Percentiles rank a stretch among this genome's conserved stretches.
Evolutionary conservation across 805 yeast species (phyloP).

Genomic region (Suhomyces emberorum): DNA sequence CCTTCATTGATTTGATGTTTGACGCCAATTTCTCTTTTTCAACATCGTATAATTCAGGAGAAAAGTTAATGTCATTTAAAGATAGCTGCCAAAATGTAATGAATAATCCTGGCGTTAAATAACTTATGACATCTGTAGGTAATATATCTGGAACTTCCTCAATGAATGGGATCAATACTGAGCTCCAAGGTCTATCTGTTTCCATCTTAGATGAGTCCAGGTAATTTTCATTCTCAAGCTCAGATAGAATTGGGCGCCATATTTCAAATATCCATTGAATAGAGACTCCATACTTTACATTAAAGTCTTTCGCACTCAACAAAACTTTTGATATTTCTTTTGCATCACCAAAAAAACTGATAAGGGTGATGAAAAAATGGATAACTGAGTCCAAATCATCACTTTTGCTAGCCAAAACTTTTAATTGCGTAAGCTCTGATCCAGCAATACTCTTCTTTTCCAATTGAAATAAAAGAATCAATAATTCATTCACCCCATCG

Average conservation of each 20-base stretch:
- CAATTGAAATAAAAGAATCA: constrained; percentile 56
- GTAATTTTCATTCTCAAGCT: constrained; percentile 13
- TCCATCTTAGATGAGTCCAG: background rate
- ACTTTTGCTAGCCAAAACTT: constrained; percentile 64
- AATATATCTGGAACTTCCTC: constrained; percentile 5
- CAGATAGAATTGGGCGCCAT: constrained; percentile 57
- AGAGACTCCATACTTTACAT: constrained; percentile 43
- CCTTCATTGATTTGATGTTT: constrained; percentile 32
- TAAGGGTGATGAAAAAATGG: constrained; percentile 58
- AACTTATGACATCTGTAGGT: constrained; percentile 17
- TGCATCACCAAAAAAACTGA: constrained; percentile 48
- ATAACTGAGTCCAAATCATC: constrained; percentile 72
- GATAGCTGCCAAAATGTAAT: constrained; percentile 70
- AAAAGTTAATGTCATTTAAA: constrained; percentile 65
- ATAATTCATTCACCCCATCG: constrained; percentile 57
- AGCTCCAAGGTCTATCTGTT: constrained; percentile 1
- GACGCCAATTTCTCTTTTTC: constrained; percentile 42
- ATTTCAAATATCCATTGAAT: constrained; percentile 70
- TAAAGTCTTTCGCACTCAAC: constrained; percentile 40
- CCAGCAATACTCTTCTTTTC: constrained; percentile 37
- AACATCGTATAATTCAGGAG: constrained; percentile 45
- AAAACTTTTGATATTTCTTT: constrained; percentile 33
- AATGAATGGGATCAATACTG: constrained; percentile 3
- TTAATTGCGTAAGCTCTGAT: constrained; percentile 48
- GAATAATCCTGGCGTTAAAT: constrained; percentile 44